Evolutionary conservation across 176 grass and related monocot genomes (phyloP), one percentile per base, ranked within the genome.

Genomic region (Carex myosuroides): DNA sequence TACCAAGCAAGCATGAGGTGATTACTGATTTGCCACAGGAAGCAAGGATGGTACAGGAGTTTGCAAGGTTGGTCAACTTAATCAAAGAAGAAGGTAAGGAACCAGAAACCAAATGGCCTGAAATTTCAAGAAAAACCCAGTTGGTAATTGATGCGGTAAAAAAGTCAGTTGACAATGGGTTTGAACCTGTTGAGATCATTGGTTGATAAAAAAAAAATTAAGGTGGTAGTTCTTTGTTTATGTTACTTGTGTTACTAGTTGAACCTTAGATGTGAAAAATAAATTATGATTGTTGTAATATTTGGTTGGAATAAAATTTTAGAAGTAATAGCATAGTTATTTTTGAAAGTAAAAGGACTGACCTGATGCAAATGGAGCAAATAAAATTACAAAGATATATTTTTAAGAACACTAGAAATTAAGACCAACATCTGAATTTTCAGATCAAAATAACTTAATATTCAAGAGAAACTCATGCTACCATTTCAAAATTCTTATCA

Each of bases 61-160:
- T 97, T 39, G 46, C 87, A 0, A 94, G 89, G 72, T 84, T 94
- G 33, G 95, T 87, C 61, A 61, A 54, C 65, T 42, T 9, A 63
- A 91, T 97, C 80, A 81, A 85, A 6, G 92, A 97, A 16, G 72
- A 68, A 24, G 84, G 84, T 17, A 64, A 41, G 59, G 92, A 89
- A 18, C 92, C 92, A 74, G 92, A 97, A 33, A 56, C 39, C 1
- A 94, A 88, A 85, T 97, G 94, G 94, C 87, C 85, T 4, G 72
- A 66, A 12, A 90, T 97, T 89, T 90, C 82, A 9, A 48, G 90
- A 60, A 97, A 97, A 85, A 97, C 92, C 0, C 94, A 94, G 85
- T 14, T 92, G 26, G 92, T 92, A 29, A 10, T 94, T 14, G 92
- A 97, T 82, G 94, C 84, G 2, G 87, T 97, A 39, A 97, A 94